These are phyloP conservation scores for Quercus variabilis DNA, from an alignment of 306 rosid species.

Conservation along the genomic window DNA sequence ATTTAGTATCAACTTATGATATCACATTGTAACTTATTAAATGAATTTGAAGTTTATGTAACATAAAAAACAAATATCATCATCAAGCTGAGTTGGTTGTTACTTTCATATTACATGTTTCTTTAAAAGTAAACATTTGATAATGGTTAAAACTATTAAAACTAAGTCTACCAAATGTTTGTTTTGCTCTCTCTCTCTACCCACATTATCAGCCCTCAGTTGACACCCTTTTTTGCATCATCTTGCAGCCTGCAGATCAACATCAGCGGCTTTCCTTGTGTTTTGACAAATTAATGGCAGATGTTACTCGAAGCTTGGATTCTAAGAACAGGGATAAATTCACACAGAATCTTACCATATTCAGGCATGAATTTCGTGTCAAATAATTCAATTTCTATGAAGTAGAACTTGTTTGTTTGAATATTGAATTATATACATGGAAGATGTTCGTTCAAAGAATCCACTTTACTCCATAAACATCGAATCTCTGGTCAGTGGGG, in stretches of 20 bases:
- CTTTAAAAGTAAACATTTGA: background rate
- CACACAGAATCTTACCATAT: constrained; percentile 53
- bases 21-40: no score
- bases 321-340: constrained; percentile 62
- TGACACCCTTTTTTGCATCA: background rate
- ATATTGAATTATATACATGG: background rate
- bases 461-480: background rate
- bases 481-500: background rate
- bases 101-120: background rate
- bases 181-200: no score
- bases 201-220: background rate
- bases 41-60: no score
- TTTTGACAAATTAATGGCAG: constrained; percentile 57
- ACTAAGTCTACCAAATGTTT: background rate
- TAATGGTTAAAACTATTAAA: background rate
- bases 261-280: constrained; percentile 53
- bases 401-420: background rate
- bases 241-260: constrained; percentile 52
- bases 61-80: background rate
- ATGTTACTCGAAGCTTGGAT: constrained; percentile 62
- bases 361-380: constrained; percentile 55
- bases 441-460: constrained; percentile 1
- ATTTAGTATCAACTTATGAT: no score
- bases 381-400: constrained; percentile 27
- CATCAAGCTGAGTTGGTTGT: background rate